A percentile compares a stretch with the other conserved stretches of the same genome.
phyloP scores from a whole-genome alignment of 148 eudicot genomes.

The Amaranthus cruentus region DNA sequence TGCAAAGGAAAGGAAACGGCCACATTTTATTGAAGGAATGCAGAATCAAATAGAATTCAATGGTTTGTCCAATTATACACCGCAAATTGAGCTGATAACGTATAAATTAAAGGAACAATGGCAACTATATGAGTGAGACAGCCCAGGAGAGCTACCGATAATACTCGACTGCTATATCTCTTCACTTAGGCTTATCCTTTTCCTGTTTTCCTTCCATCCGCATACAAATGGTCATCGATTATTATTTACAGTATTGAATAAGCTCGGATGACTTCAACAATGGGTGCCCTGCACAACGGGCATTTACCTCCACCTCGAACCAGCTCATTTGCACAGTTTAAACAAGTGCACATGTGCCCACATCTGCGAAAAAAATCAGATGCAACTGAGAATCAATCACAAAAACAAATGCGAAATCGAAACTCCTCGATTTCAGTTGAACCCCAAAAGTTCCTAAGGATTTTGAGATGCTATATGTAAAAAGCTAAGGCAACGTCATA shows the following conservation, averaged over 20 bases:
- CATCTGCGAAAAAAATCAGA: constrained; percentile 49
- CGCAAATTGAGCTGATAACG: constrained; percentile 13
- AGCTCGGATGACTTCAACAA: constrained; percentile 87
- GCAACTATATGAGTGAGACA: constrained; percentile 3
- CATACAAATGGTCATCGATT: not conserved
- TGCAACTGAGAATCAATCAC: constrained; percentile 3
- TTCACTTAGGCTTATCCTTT: constrained; percentile 13
- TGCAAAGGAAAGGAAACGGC: not conserved
- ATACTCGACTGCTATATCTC: constrained; percentile 21
- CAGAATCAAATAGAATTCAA: constrained; percentile 17
- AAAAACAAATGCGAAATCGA: not conserved
- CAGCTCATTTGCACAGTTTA: constrained; percentile 85
- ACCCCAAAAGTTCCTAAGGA: not conserved
- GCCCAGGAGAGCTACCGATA: constrained; percentile 16
- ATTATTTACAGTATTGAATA: constrained; percentile 78
- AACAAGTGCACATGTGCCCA: constrained; percentile 98
- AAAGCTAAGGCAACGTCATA: not conserved
- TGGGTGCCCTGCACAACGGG: constrained; percentile 96
- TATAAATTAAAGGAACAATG: constrained; percentile 8
- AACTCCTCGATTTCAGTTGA: not conserved
- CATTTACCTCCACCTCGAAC: constrained; percentile 92
- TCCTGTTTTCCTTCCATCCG: constrained; percentile 9
- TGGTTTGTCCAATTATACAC: constrained; percentile 17
- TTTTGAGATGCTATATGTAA: not conserved
- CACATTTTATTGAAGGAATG: constrained; percentile 21